Percentiles rank a stretch among this genome's conserved stretches.
phyloP scores from a whole-genome alignment of 805 yeast genomes.

The Ogataea trehalophila region DNA sequence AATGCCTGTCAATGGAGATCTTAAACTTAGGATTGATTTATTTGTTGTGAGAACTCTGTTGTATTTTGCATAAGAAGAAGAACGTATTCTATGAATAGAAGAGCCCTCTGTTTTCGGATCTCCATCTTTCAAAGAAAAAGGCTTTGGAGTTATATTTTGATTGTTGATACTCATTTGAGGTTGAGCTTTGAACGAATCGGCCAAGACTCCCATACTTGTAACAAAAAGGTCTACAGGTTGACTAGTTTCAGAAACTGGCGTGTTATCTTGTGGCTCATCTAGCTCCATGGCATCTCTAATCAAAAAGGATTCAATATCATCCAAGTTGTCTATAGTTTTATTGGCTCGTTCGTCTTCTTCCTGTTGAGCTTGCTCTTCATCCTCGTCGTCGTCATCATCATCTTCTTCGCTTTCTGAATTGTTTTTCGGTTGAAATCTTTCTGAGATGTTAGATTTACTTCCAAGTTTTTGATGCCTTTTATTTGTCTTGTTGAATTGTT shows the following conservation, averaged over 20 bases:
- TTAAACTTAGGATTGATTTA: constrained; percentile 1
- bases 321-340: constrained; percentile 1
- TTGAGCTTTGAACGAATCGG: constrained; percentile 18
- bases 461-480: neutral
- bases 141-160: constrained; percentile 3
- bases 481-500: constrained; percentile 1
- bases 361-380: constrained; percentile 3
- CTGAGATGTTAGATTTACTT: neutral
- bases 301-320: constrained; percentile 6
- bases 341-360: neutral
- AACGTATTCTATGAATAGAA: no score
- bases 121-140: neutral
- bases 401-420: neutral
- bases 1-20: neutral
- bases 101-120: neutral
- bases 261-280: neutral
- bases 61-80: neutral
- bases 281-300: neutral
- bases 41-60: neutral
- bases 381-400: constrained; percentile 1
- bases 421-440: neutral
- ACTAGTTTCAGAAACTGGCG: neutral
- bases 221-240: constrained; percentile 8
- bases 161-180: constrained; percentile 16
- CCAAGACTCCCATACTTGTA: constrained; percentile 17